These are phyloP conservation scores for Clavispora vitiphila DNA, from an alignment of 805 yeast species.

Conservation along the genomic window DNA sequence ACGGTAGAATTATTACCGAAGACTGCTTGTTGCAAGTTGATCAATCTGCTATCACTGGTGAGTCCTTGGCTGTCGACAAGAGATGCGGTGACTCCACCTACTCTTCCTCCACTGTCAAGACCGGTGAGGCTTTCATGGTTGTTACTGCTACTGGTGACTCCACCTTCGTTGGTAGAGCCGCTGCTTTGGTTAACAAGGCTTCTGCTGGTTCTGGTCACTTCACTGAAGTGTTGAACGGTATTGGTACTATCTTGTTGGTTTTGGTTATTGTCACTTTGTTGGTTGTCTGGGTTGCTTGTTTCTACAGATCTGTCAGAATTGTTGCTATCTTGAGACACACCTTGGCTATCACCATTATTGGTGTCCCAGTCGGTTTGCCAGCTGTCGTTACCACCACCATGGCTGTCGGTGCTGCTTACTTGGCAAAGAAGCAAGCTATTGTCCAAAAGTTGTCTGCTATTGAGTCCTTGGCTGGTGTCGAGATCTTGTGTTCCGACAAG, in stretches of 20 bases:
- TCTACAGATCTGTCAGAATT: constrained; percentile 87
- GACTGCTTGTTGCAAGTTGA: constrained; percentile 86
- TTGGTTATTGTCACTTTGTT: constrained; percentile 82
- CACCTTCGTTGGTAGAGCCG: constrained; percentile 96
- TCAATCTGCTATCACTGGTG: constrained; percentile 97
- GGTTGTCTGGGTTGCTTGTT: constrained; percentile 88
- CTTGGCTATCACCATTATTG: constrained; percentile 91
- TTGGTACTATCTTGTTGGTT: constrained; percentile 87
- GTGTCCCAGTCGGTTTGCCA: constrained; percentile 98
- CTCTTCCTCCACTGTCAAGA: constrained; percentile 92
- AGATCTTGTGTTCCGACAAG: constrained; percentile 95
- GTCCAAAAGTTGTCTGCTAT: constrained; percentile 95
- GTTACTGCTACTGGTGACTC: constrained; percentile 94
- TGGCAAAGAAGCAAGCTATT: constrained; percentile 95
- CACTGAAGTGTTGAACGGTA: constrained; percentile 96
- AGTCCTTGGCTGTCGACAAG: constrained; percentile 93
- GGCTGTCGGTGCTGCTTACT: constrained; percentile 99
- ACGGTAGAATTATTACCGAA: constrained; percentile 84
- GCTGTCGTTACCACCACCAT: constrained; percentile 97
- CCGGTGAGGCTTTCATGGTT: constrained; percentile 93
- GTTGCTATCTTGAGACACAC: constrained; percentile 88
- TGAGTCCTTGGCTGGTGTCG: constrained; percentile 97
- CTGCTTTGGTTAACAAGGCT: constrained; percentile 93
- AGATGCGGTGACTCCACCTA: constrained; percentile 79
- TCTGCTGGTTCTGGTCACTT: constrained; percentile 91